These are phyloP conservation scores for Dinochytrium kinnereticum DNA, from an alignment of 371 early-diverging fungal genomes.

Conservation along the genomic window DNA sequence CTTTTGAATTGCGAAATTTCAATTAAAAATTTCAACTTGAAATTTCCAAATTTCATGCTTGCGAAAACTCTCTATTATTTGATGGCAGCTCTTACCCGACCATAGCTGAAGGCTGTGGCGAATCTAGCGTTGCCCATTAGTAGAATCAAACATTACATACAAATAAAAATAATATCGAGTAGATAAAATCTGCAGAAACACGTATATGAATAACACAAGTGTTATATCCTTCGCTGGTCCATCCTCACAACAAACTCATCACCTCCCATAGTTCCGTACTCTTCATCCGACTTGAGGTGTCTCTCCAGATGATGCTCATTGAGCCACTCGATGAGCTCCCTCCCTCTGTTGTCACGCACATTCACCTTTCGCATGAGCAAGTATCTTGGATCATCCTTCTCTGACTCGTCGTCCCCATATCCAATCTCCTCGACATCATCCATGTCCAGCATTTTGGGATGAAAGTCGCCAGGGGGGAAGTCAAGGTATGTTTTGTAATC, in stretches of 20 bases:
- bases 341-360: conserved; percentile 4
- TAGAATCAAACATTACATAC: no score
- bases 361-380: conserved; percentile 47
- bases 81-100: no score
- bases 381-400: conserved; percentile 27
- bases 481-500: conserved; percentile 44
- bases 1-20: no score
- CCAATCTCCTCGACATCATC: neutral
- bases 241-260: neutral
- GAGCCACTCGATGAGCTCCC: conserved; percentile 43
- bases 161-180: no score
- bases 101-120: no score
- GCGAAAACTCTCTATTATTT: no score
- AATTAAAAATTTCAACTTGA: no score
- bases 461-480: conserved; percentile 25
- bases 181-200: no score
- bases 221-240: no score
- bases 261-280: neutral
- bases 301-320: conserved; percentile 14
- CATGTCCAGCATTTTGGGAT: conserved; percentile 41
- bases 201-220: no score
- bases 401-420: conserved; percentile 1
- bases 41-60: no score
- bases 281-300: conserved; percentile 11
- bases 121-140: no score